Evolutionary conservation across 2,329 filamentous ascomycete genomes (phyloP).

Genomic region (Xylaria sp.): DNA sequence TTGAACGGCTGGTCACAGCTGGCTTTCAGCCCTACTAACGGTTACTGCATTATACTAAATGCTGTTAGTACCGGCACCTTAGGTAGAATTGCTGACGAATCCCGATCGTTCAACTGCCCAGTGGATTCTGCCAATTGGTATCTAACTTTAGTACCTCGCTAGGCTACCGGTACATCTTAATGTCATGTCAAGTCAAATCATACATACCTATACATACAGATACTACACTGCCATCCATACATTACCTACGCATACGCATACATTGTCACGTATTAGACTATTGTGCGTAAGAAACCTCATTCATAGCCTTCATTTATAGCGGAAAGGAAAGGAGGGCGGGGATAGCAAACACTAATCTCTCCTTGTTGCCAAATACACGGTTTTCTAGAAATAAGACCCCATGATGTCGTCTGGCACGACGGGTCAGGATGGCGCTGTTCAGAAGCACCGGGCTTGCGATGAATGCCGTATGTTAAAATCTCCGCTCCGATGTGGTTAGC

Average conservation of each 20-base stretch:
- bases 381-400: background rate
- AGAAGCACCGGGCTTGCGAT: slow-evolving; percentile 72
- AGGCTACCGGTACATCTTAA: background rate
- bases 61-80: no score
- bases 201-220: background rate
- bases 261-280: background rate
- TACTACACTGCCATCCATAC: background rate
- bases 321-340: background rate
- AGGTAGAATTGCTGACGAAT: background rate
- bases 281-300: background rate
- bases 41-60: background rate
- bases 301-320: slow-evolving; percentile 1
- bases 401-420: slow-evolving; percentile 31
- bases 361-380: background rate
- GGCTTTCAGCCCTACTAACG: background rate
- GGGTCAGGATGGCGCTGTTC: slow-evolving; percentile 33
- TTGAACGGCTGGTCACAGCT: background rate
- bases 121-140: background rate
- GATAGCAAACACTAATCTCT: background rate
- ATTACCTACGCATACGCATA: background rate
- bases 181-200: background rate
- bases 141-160: background rate
- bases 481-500: background rate
- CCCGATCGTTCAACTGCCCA: background rate
- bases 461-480: slow-evolving; percentile 67